Percentiles rank a stretch among this genome's conserved stretches.
phyloP scores from a whole-genome alignment of 495 filamentous ascomycete species.

The Aspergillus haitiensis region DNA sequence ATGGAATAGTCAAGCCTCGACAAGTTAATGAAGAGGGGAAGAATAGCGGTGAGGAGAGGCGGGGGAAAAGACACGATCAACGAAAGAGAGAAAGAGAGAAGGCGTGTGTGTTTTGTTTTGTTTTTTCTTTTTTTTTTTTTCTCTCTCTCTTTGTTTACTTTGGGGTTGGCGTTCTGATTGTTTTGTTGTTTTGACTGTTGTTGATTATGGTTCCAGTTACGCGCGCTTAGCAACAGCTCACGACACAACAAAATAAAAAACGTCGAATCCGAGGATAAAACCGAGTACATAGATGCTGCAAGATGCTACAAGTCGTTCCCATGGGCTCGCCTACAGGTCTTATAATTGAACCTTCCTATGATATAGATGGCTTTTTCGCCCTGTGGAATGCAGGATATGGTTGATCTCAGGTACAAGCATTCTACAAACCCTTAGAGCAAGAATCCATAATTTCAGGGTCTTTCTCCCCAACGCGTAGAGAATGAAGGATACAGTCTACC shows the following conservation, averaged over 20 bases:
- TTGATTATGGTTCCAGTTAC: constrained; percentile 5
- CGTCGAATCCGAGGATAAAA: neutral
- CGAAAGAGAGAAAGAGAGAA: constrained; percentile 7
- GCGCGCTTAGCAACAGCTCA: constrained; percentile 19
- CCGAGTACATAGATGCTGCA: no score
- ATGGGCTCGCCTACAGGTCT: neutral
- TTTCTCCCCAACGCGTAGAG: neutral
- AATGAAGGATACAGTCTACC: constrained; percentile 7
- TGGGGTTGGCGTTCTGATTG: constrained; percentile 3
- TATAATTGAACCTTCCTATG: neutral
- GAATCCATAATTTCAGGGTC: neutral
- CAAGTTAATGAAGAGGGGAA: neutral
- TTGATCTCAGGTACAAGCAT: constrained; percentile 10
- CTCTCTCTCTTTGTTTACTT: no score
- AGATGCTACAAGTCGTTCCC: neutral
- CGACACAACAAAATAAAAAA: neutral
- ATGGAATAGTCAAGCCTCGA: neutral
- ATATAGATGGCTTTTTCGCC: neutral
- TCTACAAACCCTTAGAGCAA: constrained; percentile 1
- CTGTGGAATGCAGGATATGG: constrained; percentile 20
- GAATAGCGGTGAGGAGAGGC: constrained; percentile 1
- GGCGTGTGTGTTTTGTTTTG: constrained; percentile 3
- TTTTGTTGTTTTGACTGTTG: constrained; percentile 18
- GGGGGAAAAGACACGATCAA: neutral
- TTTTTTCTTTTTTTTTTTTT: neutral